Evolutionary conservation across 2,329 filamentous ascomycete genomes (phyloP), one percentile per base, ranked within the genome.

Genomic region (Pseudocercospora pini-densiflorae): DNA sequence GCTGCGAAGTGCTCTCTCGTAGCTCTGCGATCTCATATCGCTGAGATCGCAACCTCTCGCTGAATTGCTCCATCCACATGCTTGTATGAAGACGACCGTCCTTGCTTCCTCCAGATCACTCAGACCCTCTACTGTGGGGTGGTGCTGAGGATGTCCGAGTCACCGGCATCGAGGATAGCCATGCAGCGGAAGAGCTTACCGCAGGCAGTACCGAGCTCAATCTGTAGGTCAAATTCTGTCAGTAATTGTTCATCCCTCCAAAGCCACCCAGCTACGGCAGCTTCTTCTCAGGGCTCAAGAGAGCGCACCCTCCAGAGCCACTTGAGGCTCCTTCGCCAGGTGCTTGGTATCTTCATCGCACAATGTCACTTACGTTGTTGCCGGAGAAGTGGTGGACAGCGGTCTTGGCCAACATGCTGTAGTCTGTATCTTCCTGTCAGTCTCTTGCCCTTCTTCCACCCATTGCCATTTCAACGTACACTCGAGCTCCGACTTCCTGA

Each of bases 171-270:
- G 75, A 98, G 86, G 81, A 98, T 91, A 77, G 94, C 90, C 92
- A 99, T 96, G 84, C 92, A 97, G 77, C 93, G 89, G 91, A 97
- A 99, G 81, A 99, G 91, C 88, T 98, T 98, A 88, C 95, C 95
- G 86, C 94, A 97, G 77, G 93, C 94, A 80, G 94, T 98, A 80
- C 95, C 95, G 75, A 99, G 89, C 87, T 98, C 95, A 81, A 98
- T 97, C 94, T 98, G 82, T 82, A 79, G 29, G 33, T 63, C 43
- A 53, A 65, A 70, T 70, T 69, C 72, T 70, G 88, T 88, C 74
- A 81, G 81, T 77, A 72, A 67, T 76, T 79, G 76, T 76, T 82
- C 84, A 90, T 73, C 92, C 93, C 93, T 96, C 93, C 92, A 92
- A 95, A 95, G 92, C 89, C 67, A 70, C 71, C 67, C 49, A 66